A percentile compares a stretch with the other conserved stretches of the same genome.
These are phyloP conservation scores for Aspergillus unguis DNA, from an alignment of 2,329 filamentous ascomycete species.

Conservation along the genomic window DNA sequence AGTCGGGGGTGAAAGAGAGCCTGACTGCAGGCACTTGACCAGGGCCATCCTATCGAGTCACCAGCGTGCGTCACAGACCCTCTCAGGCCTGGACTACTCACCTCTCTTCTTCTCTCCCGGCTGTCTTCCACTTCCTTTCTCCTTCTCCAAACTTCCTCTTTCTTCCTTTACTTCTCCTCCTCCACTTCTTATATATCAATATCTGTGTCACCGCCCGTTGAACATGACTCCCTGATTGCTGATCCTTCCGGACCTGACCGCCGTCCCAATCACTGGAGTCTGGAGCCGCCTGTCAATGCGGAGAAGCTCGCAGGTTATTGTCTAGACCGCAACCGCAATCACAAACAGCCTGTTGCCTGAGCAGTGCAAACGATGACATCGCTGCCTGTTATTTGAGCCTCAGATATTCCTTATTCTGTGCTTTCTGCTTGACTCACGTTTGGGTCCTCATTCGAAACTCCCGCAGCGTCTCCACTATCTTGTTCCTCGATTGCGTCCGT, in stretches of 20 bases:
- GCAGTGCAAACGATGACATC: conserved; percentile 25
- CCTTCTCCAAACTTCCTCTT: conserved; percentile 15
- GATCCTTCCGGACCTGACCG: conserved; percentile 26
- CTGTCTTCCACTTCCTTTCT: conserved; percentile 19
- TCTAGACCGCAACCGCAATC: conserved; percentile 26
- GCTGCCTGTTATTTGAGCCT: conserved; percentile 16
- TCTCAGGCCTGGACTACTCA: conserved; percentile 7
- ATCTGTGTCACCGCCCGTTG: neutral
- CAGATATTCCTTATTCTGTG: conserved; percentile 14
- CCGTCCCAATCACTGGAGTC: conserved; percentile 26
- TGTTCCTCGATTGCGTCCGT: conserved; percentile 20
- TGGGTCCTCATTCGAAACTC: conserved; percentile 11
- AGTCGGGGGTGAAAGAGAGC: conserved; percentile 6
- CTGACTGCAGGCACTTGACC: conserved; percentile 24
- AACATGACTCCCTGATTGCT: conserved; percentile 24
- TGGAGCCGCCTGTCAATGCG: conserved; percentile 28
- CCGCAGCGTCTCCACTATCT: conserved; percentile 1
- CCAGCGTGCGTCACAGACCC: conserved; percentile 43
- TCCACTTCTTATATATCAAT: conserved; percentile 10
- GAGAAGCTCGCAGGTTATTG: conserved; percentile 37
- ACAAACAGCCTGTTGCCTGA: conserved; percentile 27
- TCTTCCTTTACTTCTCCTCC: conserved; percentile 11
- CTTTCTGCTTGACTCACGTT: conserved; percentile 6
- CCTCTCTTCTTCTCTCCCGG: conserved; percentile 14
- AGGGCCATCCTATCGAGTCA: conserved; percentile 34